Evolutionary conservation across 2,329 filamentous ascomycete genomes (phyloP).

Genomic region (Botrytis porri): DNA sequence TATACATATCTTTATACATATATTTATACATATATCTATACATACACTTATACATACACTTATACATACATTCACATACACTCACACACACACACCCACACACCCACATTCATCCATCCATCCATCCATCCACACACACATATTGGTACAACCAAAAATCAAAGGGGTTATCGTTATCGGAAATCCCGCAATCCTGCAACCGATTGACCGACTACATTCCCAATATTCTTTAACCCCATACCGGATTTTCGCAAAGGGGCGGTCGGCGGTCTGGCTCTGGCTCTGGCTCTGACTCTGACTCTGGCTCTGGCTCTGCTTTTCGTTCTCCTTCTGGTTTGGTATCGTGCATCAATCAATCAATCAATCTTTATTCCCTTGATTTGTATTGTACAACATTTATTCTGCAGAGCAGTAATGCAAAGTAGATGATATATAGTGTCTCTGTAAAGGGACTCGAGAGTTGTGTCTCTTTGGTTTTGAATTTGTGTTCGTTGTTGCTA

Average conservation of each 20-base stretch:
- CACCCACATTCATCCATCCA: no score
- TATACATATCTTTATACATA: neutral
- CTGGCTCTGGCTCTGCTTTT: slow-evolving; percentile 1
- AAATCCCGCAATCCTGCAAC: neutral
- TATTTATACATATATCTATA: no score
- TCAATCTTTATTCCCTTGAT: slow-evolving; percentile 4
- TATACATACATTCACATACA: neutral
- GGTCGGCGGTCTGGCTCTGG: slow-evolving; percentile 14
- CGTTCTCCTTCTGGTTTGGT: slow-evolving; percentile 1
- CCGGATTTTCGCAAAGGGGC: slow-evolving; percentile 8
- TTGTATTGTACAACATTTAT: slow-evolving; percentile 15
- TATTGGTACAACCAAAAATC: neutral
- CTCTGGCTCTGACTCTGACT: no score
- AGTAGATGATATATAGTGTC: slow-evolving; percentile 20
- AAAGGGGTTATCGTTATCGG: slow-evolving; percentile 16
- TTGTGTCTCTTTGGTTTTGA: slow-evolving; percentile 4
- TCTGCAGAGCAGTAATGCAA: slow-evolving; percentile 25
- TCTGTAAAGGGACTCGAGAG: slow-evolving; percentile 11
- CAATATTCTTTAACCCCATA: slow-evolving; percentile 2
- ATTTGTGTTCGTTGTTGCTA: slow-evolving; percentile 9
- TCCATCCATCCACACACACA: neutral
- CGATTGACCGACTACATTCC: slow-evolving; percentile 7
- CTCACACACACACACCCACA: neutral
- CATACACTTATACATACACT: neutral
- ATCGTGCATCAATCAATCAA: slow-evolving; percentile 18